These are phyloP conservation scores for Exophiala lecanii-corni DNA, from an alignment of 2,329 filamentous ascomycete species.

Conservation along the genomic window DNA sequence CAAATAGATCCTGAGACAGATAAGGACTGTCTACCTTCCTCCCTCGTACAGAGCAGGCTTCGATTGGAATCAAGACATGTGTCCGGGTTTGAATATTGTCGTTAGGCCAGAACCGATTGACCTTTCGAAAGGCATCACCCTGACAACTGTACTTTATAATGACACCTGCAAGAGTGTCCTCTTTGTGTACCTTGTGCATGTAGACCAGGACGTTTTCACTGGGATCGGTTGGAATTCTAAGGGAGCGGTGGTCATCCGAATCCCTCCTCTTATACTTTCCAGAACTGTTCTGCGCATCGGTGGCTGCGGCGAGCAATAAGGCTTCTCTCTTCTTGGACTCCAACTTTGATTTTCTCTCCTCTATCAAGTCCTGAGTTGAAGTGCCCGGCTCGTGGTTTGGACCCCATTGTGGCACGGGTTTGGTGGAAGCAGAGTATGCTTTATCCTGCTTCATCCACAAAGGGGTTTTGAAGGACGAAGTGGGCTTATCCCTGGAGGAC, in stretches of 20 bases:
- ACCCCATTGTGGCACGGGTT: conserved; percentile 35
- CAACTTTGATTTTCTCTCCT: conserved; percentile 42
- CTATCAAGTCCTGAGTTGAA: conserved; percentile 33
- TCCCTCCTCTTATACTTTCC: conserved; percentile 44
- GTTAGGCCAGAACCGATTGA: conserved; percentile 91
- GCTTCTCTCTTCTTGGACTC: conserved; percentile 46
- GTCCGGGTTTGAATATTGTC: conserved; percentile 84
- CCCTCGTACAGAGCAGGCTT: conserved; percentile 73
- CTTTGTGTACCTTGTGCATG: conserved; percentile 75
- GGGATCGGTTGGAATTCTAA: conserved; percentile 37
- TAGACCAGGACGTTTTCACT: conserved; percentile 75
- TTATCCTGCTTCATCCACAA: conserved; percentile 28
- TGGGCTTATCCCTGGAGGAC: conserved; percentile 27
- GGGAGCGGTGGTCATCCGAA: conserved; percentile 35
- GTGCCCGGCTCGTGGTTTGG: conserved; percentile 28
- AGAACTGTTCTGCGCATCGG: conserved; percentile 33
- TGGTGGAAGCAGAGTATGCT: conserved; percentile 28
- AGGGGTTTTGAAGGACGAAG: conserved; percentile 15
- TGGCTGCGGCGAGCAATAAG: conserved; percentile 40
- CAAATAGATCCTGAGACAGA: conserved; percentile 17
- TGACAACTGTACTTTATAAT: conserved; percentile 86
- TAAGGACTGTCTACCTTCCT: conserved; percentile 26
- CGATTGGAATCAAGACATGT: conserved; percentile 77
- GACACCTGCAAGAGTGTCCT: conserved; percentile 86
- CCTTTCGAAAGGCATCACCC: conserved; percentile 74